Evolutionary conservation across 1,284 basidiomycete genomes (phyloP), one percentile per base, ranked within the genome.

Genomic region (Coriolopsis trogii): DNA sequence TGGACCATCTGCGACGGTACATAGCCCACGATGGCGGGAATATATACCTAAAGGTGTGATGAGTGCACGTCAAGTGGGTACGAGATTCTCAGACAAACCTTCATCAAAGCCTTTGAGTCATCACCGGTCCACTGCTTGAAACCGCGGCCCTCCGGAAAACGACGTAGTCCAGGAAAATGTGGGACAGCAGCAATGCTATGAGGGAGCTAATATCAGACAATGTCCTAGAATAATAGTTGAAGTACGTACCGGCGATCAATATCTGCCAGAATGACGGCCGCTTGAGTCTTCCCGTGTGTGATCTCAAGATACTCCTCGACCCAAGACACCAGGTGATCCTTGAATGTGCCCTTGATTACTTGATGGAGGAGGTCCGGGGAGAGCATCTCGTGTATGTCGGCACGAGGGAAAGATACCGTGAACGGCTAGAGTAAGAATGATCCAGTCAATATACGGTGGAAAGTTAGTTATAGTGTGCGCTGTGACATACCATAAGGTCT

Each of bases 51-150:
- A 26, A 7, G 7, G 9, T 26, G 25, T 16, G 38, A 24, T 37
- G n/a, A 33, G 1, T 10, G n/a, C 5, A 3, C 29, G 28, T 9
- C 13, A 15, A 6, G 18, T 6, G 18, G 16, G n/a, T 1, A 1
- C 5, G 4, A 9, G 15, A 13, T n/a, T 28, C 21, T 5, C 9
- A 4, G 21, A 42, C 39, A 16, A 25, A 56, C 58, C 54, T 60
- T 62, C 60, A 62, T 62, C 2, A 62, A 15, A 0, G 51, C 61
- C 24, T 61, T 60, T 0, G 56, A 60, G 16, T 62, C 56, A 25
- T 62, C 34, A 0, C 61, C 61, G 2, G 61, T 62, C 60, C 60
- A 62, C 24, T 62, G 58, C n/a, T 60, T 59, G 41, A 62, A 62
- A 18, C 33, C 41, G 3, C 53, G 36, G 0, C 60, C 56, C 37